Evolutionary conservation across 2,329 filamentous ascomycete genomes (phyloP).

Genomic region (Paramyrothecium roridum): DNA sequence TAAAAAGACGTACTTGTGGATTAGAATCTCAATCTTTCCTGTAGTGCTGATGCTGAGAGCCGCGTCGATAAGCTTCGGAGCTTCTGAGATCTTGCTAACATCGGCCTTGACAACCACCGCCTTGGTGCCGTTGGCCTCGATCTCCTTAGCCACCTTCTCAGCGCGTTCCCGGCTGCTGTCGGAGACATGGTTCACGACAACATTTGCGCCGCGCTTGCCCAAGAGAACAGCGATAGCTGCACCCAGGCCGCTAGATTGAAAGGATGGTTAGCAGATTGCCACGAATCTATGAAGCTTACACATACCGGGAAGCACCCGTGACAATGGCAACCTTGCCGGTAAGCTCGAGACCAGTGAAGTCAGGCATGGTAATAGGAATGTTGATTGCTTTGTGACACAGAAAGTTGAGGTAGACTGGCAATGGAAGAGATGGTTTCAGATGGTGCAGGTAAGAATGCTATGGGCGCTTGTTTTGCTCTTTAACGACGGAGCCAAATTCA

Average conservation of each 20-base stretch:
- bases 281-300: no score
- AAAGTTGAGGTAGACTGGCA: no score
- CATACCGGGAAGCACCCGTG: conserved; percentile 14
- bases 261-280: neutral
- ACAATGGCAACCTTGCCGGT: conserved; percentile 19
- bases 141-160: conserved; percentile 9
- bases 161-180: conserved; percentile 12
- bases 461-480: no score
- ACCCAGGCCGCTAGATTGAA: conserved; percentile 11
- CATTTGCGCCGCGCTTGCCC: conserved; percentile 13
- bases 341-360: conserved; percentile 15
- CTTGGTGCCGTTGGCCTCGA: conserved; percentile 11
- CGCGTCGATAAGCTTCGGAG: conserved; percentile 11
- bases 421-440: no score
- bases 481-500: no score
- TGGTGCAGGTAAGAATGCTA: no score
- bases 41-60: neutral
- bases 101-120: conserved; percentile 11
- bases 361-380: neutral
- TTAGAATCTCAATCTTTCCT: conserved; percentile 18
- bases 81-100: conserved; percentile 9
- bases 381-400: no score
- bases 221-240: conserved; percentile 11
- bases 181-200: conserved; percentile 15
- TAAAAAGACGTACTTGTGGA: conserved; percentile 15